phyloP scores from a whole-genome alignment of 1,284 basidiomycete genomes.

The Ustilago xerochloae region DNA sequence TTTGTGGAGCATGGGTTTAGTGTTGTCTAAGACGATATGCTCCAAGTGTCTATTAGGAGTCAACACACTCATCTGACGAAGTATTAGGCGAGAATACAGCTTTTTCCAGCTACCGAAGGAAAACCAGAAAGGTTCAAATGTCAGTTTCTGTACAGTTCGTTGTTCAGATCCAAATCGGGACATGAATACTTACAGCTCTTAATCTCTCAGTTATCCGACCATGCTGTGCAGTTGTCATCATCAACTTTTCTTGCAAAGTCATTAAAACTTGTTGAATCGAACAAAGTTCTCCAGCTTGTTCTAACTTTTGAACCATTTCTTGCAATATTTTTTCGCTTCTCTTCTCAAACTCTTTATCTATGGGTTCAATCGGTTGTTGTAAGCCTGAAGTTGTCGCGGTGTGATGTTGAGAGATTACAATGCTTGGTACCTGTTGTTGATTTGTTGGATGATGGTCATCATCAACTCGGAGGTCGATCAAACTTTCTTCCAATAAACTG shows the following conservation, averaged over 20 bases:
- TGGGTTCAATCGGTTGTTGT: too few relatives aligned
- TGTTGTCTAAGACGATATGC: neutral
- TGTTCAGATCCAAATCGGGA: neutral
- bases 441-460: too few relatives aligned
- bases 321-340: slow-evolving; percentile 2
- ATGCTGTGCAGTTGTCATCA: slow-evolving; percentile 6
- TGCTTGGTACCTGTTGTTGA: slow-evolving; percentile 9
- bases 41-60: neutral
- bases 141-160: neutral
- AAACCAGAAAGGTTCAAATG: neutral
- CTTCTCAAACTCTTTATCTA: neutral
- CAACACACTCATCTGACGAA: slow-evolving; percentile 1
- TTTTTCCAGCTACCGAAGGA: slow-evolving; percentile 19
- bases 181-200: slow-evolving; percentile 13
- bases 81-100: slow-evolving; percentile 15
- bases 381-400: slow-evolving; percentile 2
- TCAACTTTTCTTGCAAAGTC: slow-evolving; percentile 12
- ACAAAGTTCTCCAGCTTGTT: slow-evolving; percentile 22
- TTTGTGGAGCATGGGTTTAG: neutral
- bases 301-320: slow-evolving; percentile 6
- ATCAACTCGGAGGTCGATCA: slow-evolving; percentile 29
- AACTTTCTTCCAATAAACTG: slow-evolving; percentile 18
- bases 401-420: slow-evolving; percentile 21
- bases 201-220: slow-evolving; percentile 11
- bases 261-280: slow-evolving; percentile 24